These are phyloP conservation scores for Andrographis paniculata DNA, from an alignment of 305 asterid genomes.

Conservation along the genomic window DNA sequence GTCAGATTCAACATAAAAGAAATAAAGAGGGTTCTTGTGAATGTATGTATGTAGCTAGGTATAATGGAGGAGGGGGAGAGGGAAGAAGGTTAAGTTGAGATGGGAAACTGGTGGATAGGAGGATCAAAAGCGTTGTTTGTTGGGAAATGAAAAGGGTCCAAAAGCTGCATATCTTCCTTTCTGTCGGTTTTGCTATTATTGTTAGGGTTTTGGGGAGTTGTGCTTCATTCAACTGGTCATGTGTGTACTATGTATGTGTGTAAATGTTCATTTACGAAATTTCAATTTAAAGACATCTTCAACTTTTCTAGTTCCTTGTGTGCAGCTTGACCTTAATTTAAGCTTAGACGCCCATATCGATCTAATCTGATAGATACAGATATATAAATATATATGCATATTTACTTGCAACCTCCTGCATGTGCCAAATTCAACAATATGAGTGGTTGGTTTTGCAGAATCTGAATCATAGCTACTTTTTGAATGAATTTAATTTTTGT, in stretches of 20 bases:
- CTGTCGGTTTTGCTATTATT: constrained; percentile 62
- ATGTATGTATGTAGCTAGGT: constrained; percentile 1
- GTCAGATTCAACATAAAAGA: constrained; percentile 1
- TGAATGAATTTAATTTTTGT: constrained; percentile 28
- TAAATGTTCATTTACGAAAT: background rate
- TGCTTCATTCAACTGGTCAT: constrained; percentile 22
- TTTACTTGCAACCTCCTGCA: background rate
- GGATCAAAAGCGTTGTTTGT: constrained; percentile 49
- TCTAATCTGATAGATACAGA: no score
- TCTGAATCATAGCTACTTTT: constrained; percentile 1
- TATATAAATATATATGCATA: no score
- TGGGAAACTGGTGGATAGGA: no score
- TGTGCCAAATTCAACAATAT: background rate
- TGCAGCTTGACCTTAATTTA: background rate
- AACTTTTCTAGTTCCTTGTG: background rate
- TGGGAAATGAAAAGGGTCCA: constrained; percentile 74
- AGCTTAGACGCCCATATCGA: no score
- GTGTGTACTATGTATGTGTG: no score
- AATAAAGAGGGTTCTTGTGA: constrained; percentile 6
- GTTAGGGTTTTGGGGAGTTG: constrained; percentile 69
- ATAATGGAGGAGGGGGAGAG: background rate
- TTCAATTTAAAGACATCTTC: background rate
- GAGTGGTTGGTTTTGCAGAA: background rate
- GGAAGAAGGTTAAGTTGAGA: constrained; percentile 12
- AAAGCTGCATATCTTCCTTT: constrained; percentile 85